Evolutionary conservation across 768 basidiomycete species (phyloP).

Genomic region (Hygrophorus russula): DNA sequence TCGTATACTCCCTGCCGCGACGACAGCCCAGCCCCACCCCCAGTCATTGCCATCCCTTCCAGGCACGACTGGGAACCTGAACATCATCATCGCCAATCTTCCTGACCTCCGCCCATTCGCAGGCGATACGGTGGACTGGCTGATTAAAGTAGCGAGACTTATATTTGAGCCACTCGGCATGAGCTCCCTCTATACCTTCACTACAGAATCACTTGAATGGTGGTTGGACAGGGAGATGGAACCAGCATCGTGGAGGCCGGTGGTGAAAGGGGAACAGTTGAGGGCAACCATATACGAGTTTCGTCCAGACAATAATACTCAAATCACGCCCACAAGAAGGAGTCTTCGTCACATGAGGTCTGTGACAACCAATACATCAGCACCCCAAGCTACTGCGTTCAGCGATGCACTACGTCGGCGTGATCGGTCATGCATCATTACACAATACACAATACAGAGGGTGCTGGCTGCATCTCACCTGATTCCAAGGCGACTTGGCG

Average conservation of each 20-base stretch:
- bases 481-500: slow-evolving; percentile 10
- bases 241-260: slow-evolving; percentile 6
- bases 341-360: slow-evolving; percentile 8
- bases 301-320: slow-evolving; percentile 7
- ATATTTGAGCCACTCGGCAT: slow-evolving; percentile 12
- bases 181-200: slow-evolving; percentile 13
- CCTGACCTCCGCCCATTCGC: slow-evolving; percentile 8
- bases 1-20: slow-evolving; percentile 2
- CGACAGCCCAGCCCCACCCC: slow-evolving; percentile 5
- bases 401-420: slow-evolving; percentile 7
- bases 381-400: slow-evolving; percentile 7
- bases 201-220: slow-evolving; percentile 9
- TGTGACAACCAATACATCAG: slow-evolving; percentile 7
- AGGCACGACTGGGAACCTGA: slow-evolving; percentile 8
- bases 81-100: slow-evolving; percentile 8
- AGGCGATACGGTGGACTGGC: slow-evolving; percentile 11
- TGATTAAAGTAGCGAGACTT: slow-evolving; percentile 8
- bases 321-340: slow-evolving; percentile 6
- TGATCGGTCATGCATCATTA: slow-evolving; percentile 2
- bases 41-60: slow-evolving; percentile 4
- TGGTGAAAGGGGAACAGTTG: slow-evolving; percentile 9
- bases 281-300: slow-evolving; percentile 12
- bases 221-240: slow-evolving; percentile 12
- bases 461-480: slow-evolving; percentile 8
- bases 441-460: not conserved